Evolutionary conservation across 1,284 basidiomycete species (phyloP).

Genomic region (Phylloboletellus chloephorus): DNA sequence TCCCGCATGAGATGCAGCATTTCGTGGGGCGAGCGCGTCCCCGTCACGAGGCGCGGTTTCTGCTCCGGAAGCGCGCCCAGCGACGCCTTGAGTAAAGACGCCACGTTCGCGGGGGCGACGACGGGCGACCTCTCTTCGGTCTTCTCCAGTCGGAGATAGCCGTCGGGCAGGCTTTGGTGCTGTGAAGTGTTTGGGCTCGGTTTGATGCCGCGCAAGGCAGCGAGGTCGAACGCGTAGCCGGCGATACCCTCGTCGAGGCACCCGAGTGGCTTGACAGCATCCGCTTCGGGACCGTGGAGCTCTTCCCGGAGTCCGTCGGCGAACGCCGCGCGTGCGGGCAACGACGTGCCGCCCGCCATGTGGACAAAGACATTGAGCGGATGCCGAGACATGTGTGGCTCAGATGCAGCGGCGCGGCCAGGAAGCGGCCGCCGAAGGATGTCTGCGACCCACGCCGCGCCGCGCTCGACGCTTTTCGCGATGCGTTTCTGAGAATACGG

Average conservation of each 20-base stretch:
- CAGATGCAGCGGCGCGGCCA: background rate
- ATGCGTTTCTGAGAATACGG: slow-evolving; percentile 69
- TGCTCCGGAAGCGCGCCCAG: slow-evolving; percentile 43
- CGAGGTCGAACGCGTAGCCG: slow-evolving; percentile 67
- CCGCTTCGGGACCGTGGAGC: slow-evolving; percentile 51
- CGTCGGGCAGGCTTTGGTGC: slow-evolving; percentile 14
- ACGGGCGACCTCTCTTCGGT: no score
- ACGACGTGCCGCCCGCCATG: slow-evolving; percentile 56
- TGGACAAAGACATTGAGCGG: slow-evolving; percentile 54
- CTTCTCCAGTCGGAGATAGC: slow-evolving; percentile 15
- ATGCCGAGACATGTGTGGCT: slow-evolving; percentile 11
- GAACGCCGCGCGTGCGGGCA: slow-evolving; percentile 58
- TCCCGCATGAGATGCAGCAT: slow-evolving; percentile 58
- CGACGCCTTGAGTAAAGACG: slow-evolving; percentile 51
- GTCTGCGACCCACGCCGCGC: slow-evolving; percentile 54
- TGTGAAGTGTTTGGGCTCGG: slow-evolving; percentile 15
- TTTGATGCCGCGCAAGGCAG: slow-evolving; percentile 42
- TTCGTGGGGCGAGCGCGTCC: slow-evolving; percentile 62
- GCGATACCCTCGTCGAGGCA: slow-evolving; percentile 60
- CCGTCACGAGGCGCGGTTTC: slow-evolving; percentile 62
- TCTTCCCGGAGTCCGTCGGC: slow-evolving; percentile 52
- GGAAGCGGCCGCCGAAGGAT: slow-evolving; percentile 37
- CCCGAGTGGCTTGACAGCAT: slow-evolving; percentile 44
- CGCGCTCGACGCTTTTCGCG: slow-evolving; percentile 68
- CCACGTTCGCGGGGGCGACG: slow-evolving; percentile 19